Percentiles rank a stretch among this genome's conserved stretches.
phyloP scores from a whole-genome alignment of 371 early-diverging fungal species.

The Mycotypha africana region DNA sequence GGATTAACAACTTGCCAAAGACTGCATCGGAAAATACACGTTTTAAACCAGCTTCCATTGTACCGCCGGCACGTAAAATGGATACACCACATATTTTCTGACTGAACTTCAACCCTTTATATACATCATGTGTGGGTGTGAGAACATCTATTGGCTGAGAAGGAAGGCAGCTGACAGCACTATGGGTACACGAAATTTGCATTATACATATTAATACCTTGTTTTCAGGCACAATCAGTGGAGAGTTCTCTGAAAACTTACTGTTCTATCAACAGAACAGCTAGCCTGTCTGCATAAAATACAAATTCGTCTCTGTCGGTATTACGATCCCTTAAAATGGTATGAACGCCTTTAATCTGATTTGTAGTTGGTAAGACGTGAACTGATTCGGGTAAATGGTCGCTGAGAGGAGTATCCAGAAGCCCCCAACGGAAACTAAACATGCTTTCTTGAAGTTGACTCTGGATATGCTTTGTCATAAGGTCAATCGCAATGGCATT shows the following conservation, averaged over 20 bases:
- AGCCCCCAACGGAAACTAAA: slow-evolving; percentile 63
- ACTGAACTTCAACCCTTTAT: slow-evolving; percentile 47
- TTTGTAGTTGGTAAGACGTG: slow-evolving; percentile 55
- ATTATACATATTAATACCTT: not conserved
- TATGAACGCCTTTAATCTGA: slow-evolving; percentile 80
- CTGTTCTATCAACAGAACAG: slow-evolving; percentile 79
- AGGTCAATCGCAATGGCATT: slow-evolving; percentile 90
- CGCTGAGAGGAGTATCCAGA: slow-evolving; percentile 34
- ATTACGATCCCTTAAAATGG: slow-evolving; percentile 72
- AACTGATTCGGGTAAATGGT: slow-evolving; percentile 49
- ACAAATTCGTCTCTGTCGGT: slow-evolving; percentile 83
- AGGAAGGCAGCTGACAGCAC: slow-evolving; percentile 63
- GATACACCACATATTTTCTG: slow-evolving; percentile 75
- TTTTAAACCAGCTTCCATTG: slow-evolving; percentile 85
- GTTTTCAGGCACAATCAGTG: too few species aligned
- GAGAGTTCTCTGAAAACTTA: slow-evolving; percentile 20
- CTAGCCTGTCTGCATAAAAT: slow-evolving; percentile 84
- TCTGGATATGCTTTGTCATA: slow-evolving; percentile 80
- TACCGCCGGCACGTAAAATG: slow-evolving; percentile 82
- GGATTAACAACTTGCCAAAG: slow-evolving; percentile 87
- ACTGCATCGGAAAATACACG: slow-evolving; percentile 73
- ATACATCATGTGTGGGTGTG: slow-evolving; percentile 61
- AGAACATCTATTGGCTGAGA: slow-evolving; percentile 39
- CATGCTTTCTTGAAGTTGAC: slow-evolving; percentile 73
- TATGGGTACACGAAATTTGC: too few species aligned